Evolutionary conservation across 1,139 yeast species (phyloP), one percentile per base, ranked within the genome.

Genomic region (Blastobotrys ciferrii): DNA sequence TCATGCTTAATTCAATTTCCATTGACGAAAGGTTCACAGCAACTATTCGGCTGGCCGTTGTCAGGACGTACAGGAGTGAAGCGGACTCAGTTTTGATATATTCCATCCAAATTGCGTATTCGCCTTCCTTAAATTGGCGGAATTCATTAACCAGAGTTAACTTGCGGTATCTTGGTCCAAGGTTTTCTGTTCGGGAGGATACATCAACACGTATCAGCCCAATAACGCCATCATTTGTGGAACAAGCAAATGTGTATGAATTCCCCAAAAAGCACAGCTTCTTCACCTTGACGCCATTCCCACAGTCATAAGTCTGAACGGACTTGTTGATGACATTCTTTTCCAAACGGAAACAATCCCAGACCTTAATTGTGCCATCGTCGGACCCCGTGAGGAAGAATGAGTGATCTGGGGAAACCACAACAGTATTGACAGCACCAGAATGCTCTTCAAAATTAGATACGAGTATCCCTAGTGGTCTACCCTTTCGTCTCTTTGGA

Each of bases 321-420:
- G 96, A 77, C 23, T 79, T 74, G 40, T 83, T 80, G 2, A 82
- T 74, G 1, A 82, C 81, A 46, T 82, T 84, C 53, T 77, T 78
- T 49, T 83, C 89, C 40, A 91, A 68, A 50, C 82, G 78, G 12
- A 70, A 63, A 1, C 82, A 68, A 59, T 88, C 95, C 98, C 98
- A 92, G 0, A 92, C 67, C 54, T 80, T 83, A 41, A 92, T 60
- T 2, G 69, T 59, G 0, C 98, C 97, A 43, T 77, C 75, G 41
- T 81, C 84, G 3, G 94, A 86, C 2, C 91, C 96, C 0, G 94
- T 83, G 1, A 88, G 71, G 56, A 92, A 83, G 58, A 79, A 85
- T 36, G 78, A 78, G 17, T 80, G 76, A 39, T 84, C 81, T 0
- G 88, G 84, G 9, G 71, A 60, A 0, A 78, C 77, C 2, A 75